Evolutionary conservation across 2,329 filamentous ascomycete species (phyloP), one percentile per base, ranked within the genome.

Genomic region (Aspergillus novofumigatus): DNA sequence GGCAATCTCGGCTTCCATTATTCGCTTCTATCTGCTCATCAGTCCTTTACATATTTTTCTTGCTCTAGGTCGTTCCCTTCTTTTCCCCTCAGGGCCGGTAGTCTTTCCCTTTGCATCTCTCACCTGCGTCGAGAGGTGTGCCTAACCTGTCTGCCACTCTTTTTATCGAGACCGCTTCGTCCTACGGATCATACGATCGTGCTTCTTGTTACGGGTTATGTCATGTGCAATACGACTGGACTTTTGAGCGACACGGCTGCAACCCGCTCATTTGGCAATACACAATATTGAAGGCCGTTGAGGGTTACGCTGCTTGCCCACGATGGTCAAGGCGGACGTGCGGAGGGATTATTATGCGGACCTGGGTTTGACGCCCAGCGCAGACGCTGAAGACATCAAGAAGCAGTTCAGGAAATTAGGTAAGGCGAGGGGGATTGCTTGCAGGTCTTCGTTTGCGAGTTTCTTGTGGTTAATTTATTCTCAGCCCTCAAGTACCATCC

Each of bases 321-420:
- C 65, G 65, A 90, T 90, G 87, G 85, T 84, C 66, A 88, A 88
- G 75, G 78, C 81, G 65, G 87, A 90, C 70, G 80, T 83, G 62
- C 83, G 81, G 65, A 84, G 86, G 67, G 89, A 95, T 75, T 94
- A 94, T 75, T 96, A 96, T 76, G 88, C 86, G 60, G 91, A 95
- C 76, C 81, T 96, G 55, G 90, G 90, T 62, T 77, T 96, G 55
- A 74, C 84, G 1, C 78, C 83, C 10, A 83, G 82, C 65, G 90
- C 90, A 53, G 85, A 88, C 63, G 76, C 85, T 47, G 83, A 86
- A 29, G 90, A 94, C 44, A 86, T 96, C 70, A 93, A 91, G 78
- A 94, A 88, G 74, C 88, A 92, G 67, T 96, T 92, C 74, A 85
- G 89, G 64, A 92, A 91, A 73, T 83, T 96, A 68, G 89, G 89